phyloP scores from a whole-genome alignment of 2,329 filamentous ascomycete species.

The Ophiostoma sp. region DNA sequence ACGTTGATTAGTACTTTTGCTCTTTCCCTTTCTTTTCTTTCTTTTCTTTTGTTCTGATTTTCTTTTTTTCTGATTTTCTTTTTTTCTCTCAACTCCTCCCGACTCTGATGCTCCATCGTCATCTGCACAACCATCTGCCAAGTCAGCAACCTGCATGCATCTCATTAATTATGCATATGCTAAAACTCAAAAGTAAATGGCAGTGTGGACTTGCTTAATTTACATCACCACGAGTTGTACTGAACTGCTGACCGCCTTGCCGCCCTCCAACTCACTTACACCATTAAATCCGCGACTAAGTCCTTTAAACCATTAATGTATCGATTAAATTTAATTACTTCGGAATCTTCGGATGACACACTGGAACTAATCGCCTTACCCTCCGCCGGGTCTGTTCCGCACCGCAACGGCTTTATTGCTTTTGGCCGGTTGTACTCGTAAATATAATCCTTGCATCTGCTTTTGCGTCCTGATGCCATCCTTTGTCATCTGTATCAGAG shows the following conservation, averaged over 20 bases:
- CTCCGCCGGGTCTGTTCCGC: background rate
- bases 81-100: no score
- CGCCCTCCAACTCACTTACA: background rate
- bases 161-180: no score
- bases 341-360: slow-evolving; percentile 10
- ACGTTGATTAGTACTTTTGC: no score
- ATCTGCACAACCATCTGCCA: background rate
- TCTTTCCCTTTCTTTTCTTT: no score
- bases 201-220: no score
- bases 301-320: background rate
- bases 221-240: no score
- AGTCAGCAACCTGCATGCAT: background rate
- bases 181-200: no score
- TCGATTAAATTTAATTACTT: background rate
- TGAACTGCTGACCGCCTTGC: no score
- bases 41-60: no score
- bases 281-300: background rate
- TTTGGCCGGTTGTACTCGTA: background rate
- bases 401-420: background rate
- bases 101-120: background rate
- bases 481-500: background rate
- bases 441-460: background rate
- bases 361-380: background rate
- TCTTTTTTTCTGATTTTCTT: no score
- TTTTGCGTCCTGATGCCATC: background rate